Evolutionary conservation across 73 alveolate species (phyloP).

Genomic region (Blepharisma japonicum): DNA sequence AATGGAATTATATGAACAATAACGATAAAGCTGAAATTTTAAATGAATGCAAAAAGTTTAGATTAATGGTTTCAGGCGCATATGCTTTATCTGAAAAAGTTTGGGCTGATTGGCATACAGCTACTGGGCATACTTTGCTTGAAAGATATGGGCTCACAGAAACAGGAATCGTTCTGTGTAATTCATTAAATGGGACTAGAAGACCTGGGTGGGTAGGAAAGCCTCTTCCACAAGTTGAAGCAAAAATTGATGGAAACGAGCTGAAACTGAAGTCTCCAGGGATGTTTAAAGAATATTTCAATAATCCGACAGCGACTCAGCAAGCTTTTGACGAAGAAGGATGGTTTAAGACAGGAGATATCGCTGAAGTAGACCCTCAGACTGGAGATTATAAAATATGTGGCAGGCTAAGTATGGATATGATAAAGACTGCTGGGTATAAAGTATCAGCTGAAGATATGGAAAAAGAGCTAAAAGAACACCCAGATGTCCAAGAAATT

Average conservation of each 20-base stretch:
- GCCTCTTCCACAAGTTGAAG: conserved; percentile 38
- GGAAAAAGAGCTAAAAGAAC: conserved; percentile 23
- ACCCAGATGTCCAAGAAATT: conserved; percentile 22
- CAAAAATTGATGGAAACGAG: conserved; percentile 8
- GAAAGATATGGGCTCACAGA: conserved; percentile 55
- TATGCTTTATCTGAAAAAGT: conserved; percentile 38
- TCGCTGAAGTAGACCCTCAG: not conserved
- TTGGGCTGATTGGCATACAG: conserved; percentile 25
- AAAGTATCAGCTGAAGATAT: conserved; percentile 42
- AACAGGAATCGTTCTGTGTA: conserved; percentile 39
- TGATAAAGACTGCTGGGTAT: conserved; percentile 43
- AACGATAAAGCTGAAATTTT: not conserved
- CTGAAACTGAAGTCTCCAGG: conserved; percentile 9
- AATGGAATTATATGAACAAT: conserved; percentile 4
- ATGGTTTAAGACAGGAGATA: conserved; percentile 53
- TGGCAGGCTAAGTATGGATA: conserved; percentile 39
- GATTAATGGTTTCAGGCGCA: conserved; percentile 42
- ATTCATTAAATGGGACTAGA: conserved; percentile 32
- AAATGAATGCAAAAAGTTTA: not conserved
- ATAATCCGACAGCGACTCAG: conserved; percentile 28
- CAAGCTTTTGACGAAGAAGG: conserved; percentile 32
- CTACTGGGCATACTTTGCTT: conserved; percentile 35
- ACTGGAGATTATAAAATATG: conserved; percentile 32
- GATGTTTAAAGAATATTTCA: conserved; percentile 37
- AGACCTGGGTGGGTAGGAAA: conserved; percentile 41